Evolutionary conservation across 2,329 filamentous ascomycete species (phyloP).

Genomic region (Rutstroemia sp.): DNA sequence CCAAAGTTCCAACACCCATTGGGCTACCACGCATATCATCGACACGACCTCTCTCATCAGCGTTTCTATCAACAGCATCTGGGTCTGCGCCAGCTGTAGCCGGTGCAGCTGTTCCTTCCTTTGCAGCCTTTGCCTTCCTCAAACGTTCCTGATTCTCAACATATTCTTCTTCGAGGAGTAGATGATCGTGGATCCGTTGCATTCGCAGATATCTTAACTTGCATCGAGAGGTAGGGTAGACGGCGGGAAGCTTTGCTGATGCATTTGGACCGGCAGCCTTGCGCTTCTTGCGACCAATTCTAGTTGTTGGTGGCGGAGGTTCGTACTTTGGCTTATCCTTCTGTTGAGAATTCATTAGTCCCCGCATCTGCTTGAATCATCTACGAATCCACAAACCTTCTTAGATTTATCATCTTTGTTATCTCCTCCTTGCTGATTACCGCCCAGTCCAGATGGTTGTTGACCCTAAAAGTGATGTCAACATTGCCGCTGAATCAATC

Average conservation of each 20-base stretch:
- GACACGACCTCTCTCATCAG: constrained; percentile 88
- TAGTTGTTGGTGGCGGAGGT: constrained; percentile 92
- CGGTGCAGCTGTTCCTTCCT: constrained; percentile 54
- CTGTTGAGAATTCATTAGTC: constrained; percentile 39
- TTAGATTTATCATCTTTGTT: constrained; percentile 85
- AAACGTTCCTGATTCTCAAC: constrained; percentile 98
- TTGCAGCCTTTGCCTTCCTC: constrained; percentile 80
- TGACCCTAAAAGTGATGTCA: constrained; percentile 31
- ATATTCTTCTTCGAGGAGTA: constrained; percentile 95
- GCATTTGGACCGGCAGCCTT: constrained; percentile 89
- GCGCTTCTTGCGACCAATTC: constrained; percentile 97
- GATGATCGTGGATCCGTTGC: constrained; percentile 97
- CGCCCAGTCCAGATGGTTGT: constrained; percentile 34
- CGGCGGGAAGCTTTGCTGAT: constrained; percentile 85
- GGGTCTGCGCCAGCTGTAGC: constrained; percentile 53
- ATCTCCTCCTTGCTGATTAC: constrained; percentile 56
- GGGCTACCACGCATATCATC: constrained; percentile 98
- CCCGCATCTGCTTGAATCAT: neutral
- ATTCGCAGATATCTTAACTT: constrained; percentile 95
- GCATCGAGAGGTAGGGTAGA: constrained; percentile 94
- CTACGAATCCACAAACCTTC: constrained; percentile 53
- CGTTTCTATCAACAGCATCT: constrained; percentile 76
- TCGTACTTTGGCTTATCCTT: constrained; percentile 99
- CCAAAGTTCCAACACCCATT: constrained; percentile 95
- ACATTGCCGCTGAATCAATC: constrained; percentile 11